Evolutionary conservation across 2,329 filamentous ascomycete genomes (phyloP).

Genomic region (Calonectria leucothoes): DNA sequence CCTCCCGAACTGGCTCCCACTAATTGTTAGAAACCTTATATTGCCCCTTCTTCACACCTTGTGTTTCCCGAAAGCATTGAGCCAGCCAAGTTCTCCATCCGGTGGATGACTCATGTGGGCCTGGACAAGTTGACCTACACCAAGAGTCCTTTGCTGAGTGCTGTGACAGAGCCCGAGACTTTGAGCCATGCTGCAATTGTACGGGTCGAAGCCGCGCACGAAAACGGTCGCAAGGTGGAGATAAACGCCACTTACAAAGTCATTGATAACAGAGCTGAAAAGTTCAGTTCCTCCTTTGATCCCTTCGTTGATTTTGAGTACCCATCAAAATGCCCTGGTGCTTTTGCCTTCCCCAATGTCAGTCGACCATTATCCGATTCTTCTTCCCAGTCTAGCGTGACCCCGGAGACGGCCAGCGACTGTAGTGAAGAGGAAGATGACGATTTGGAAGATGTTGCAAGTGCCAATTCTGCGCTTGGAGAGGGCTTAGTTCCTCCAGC

Average conservation of each 20-base stretch:
- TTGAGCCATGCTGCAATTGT: constrained; percentile 34
- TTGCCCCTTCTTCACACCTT: constrained; percentile 32
- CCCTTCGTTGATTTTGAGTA: constrained; percentile 34
- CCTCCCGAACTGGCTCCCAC: neutral
- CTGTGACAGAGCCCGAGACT: constrained; percentile 25
- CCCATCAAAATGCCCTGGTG: constrained; percentile 24
- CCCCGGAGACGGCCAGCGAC: neutral
- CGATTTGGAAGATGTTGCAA: neutral
- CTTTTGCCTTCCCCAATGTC: neutral
- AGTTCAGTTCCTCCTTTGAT: constrained; percentile 13
- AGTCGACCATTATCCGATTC: neutral
- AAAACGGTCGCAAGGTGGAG: neutral
- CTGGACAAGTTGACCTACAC: constrained; percentile 42
- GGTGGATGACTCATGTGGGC: constrained; percentile 42
- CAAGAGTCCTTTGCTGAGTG: neutral
- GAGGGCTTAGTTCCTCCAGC: neutral
- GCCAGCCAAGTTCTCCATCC: constrained; percentile 32
- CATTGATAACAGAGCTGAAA: neutral
- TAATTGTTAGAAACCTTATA: constrained; percentile 31
- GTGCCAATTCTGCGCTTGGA: neutral
- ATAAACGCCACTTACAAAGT: constrained; percentile 25
- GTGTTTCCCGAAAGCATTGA: constrained; percentile 31
- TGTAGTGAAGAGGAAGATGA: neutral
- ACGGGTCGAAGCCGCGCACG: constrained; percentile 28
- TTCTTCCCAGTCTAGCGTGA: neutral